Percentiles rank a stretch among this genome's conserved stretches.
These are phyloP conservation scores for Alternaria infectoria DNA, from an alignment of 2,329 filamentous ascomycete species.

Conservation along the genomic window DNA sequence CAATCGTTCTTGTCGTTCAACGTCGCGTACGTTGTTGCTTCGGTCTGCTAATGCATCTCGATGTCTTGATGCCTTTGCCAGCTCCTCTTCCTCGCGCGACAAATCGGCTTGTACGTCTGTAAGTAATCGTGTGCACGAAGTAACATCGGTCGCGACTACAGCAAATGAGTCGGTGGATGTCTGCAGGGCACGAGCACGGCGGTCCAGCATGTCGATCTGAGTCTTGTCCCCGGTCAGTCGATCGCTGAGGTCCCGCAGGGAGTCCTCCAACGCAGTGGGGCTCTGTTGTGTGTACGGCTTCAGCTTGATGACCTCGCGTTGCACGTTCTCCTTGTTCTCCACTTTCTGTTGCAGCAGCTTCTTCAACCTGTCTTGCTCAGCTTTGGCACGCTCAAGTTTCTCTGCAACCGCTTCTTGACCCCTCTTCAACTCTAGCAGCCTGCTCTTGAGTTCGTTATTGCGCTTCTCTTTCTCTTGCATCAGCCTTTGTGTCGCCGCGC, in stretches of 20 bases:
- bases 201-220: slow-evolving; percentile 86
- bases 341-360: slow-evolving; percentile 74
- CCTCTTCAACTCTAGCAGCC: slow-evolving; percentile 78
- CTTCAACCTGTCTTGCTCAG: slow-evolving; percentile 78
- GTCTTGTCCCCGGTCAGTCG: slow-evolving; percentile 78
- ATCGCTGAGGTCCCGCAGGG: slow-evolving; percentile 80
- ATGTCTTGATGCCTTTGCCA: slow-evolving; percentile 78
- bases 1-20: slow-evolving; percentile 85
- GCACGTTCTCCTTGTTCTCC: slow-evolving; percentile 70
- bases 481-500: slow-evolving; percentile 79
- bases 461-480: slow-evolving; percentile 83
- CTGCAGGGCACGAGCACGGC: slow-evolving; percentile 85
- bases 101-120: slow-evolving; percentile 87
- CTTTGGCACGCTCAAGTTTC: slow-evolving; percentile 81
- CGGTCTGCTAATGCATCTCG: slow-evolving; percentile 86
- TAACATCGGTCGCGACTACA: slow-evolving; percentile 83
- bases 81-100: slow-evolving; percentile 88
- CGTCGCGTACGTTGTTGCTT: slow-evolving; percentile 86
- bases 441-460: slow-evolving; percentile 85
- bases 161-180: slow-evolving; percentile 90
- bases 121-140: slow-evolving; percentile 84
- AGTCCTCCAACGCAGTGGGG: slow-evolving; percentile 80
- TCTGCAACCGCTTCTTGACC: slow-evolving; percentile 84
- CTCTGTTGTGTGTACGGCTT: slow-evolving; percentile 92
- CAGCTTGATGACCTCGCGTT: slow-evolving; percentile 87